phyloP scores from a whole-genome alignment of 495 filamentous ascomycete genomes.

The Neurospora pannonica region DNA sequence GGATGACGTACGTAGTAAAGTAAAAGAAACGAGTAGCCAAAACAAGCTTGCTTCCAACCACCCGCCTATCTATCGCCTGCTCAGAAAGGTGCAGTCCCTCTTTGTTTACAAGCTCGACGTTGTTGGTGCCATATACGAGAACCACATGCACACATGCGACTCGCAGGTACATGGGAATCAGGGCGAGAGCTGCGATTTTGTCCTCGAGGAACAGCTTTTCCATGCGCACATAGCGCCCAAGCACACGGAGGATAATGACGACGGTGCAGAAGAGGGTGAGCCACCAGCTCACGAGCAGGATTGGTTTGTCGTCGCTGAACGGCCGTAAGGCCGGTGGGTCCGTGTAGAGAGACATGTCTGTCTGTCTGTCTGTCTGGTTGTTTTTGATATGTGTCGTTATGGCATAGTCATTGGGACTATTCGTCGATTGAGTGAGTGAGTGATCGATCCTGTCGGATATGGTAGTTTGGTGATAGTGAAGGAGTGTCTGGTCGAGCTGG shows the following conservation, averaged over 20 bases:
- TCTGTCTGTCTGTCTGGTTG: conserved; percentile 4
- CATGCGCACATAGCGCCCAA: conserved; percentile 69
- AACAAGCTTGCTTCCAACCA: conserved; percentile 53
- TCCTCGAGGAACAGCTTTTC: conserved; percentile 79
- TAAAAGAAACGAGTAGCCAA: conserved; percentile 55
- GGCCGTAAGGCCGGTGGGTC: conserved; percentile 47
- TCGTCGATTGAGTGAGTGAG: not conserved
- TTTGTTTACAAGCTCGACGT: conserved; percentile 39
- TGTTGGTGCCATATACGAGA: conserved; percentile 82
- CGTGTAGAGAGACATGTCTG: conserved; percentile 42
- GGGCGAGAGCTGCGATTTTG: conserved; percentile 66
- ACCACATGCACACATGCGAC: conserved; percentile 81
- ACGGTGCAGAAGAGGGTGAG: conserved; percentile 67
- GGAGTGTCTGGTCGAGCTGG: not conserved
- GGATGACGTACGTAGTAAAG: conserved; percentile 53
- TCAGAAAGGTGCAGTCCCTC: conserved; percentile 23
- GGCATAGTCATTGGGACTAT: not conserved
- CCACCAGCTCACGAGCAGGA: conserved; percentile 88
- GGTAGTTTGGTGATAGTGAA: not conserved
- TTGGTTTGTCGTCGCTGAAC: conserved; percentile 55
- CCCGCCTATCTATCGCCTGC: conserved; percentile 36
- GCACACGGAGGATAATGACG: conserved; percentile 68
- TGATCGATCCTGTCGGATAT: not conserved
- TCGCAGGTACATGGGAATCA: conserved; percentile 68
- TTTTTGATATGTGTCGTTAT: not conserved